Base-by-base conservation (phyloP, 1,284 basidiomycete species). In the Apiotrichum siamense region DNA sequence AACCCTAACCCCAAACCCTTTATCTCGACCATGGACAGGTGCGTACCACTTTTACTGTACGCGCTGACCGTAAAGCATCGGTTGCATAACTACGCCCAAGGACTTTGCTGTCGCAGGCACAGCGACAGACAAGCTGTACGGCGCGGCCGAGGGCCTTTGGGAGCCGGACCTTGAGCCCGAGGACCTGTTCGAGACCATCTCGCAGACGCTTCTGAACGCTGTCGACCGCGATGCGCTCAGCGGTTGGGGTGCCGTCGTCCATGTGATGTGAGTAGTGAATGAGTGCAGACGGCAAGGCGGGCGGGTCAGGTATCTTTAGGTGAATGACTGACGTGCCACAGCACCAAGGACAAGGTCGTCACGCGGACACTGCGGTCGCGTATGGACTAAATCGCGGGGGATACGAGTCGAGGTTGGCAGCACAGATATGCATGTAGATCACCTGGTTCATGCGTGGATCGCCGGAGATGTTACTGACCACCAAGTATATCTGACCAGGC, bases 141-240 rank as follows among this genome's bases (percentile, higher is more conserved):
- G 96, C 85, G 85, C 96, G 62, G 96, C 96, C 36, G 96, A 99
- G 75, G 91, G 92, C 6, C 79, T 99, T 36, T 99, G 96, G 96
- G 94, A 99, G 75, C 91, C 93, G 7, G 89, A 93, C 74, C 78
- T 99, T 70, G 78, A 35, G 69, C 84, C 93, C 13, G 96, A 98
- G 70, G 96, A 98, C 73, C 77, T 99, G 46, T 99, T 99, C 67
- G 96, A 98, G 78, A 98, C 96, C 12, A 92, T 97, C 66, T 91
- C 90, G 21, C 96, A 99, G 75, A 94, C 92, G 10, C 77, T 99
- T 50, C 76, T 98, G 66, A 97, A 94, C 64, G 90, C 92, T 10
- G 85, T 97, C 33, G 96, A 99, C 73, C 81, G 96, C 47, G 96
- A 98, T 74, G 92, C 96, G 17, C 88, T 86, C 70, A 96, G 91